These are phyloP conservation scores for Sporothrix globosa DNA, from an alignment of 2,329 filamentous ascomycete species.

Conservation along the genomic window DNA sequence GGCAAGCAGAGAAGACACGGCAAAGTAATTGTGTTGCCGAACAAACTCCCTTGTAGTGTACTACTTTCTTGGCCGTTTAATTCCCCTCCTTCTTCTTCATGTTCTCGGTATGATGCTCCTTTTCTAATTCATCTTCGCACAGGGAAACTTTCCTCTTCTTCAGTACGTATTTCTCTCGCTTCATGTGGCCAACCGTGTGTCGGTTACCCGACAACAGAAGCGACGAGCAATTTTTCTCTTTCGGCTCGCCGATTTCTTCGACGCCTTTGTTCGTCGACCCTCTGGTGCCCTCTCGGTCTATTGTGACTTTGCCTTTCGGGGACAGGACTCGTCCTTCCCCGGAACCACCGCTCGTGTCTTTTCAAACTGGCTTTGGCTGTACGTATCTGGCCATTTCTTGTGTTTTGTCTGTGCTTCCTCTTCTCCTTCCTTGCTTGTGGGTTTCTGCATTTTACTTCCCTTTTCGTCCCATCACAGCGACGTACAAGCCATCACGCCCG, in stretches of 20 bases:
- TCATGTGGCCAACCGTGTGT: neutral
- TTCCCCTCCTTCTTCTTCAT: no score
- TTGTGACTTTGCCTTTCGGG: neutral
- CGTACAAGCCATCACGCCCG: constrained; percentile 21
- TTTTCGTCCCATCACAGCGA: constrained; percentile 24
- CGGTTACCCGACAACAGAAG: neutral
- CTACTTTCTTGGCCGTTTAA: neutral
- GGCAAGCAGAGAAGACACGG: neutral
- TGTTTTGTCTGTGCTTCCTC: neutral
- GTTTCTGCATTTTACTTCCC: neutral
- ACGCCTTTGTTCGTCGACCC: neutral
- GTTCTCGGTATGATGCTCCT: no score
- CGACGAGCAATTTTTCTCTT: constrained; percentile 11
- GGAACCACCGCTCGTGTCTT: neutral
- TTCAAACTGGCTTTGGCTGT: neutral
- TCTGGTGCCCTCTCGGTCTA: neutral
- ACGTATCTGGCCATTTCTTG: neutral
- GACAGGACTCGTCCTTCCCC: neutral
- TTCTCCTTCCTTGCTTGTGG: neutral
- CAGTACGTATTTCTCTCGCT: neutral
- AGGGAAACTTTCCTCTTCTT: neutral
- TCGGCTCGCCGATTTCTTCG: neutral
- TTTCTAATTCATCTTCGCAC: neutral
- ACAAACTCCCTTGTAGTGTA: neutral
- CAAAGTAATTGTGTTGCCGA: neutral